These are phyloP conservation scores for Hondaea fermentalgiana DNA, from an alignment of 108 stramenopile species.

Conservation along the genomic window DNA sequence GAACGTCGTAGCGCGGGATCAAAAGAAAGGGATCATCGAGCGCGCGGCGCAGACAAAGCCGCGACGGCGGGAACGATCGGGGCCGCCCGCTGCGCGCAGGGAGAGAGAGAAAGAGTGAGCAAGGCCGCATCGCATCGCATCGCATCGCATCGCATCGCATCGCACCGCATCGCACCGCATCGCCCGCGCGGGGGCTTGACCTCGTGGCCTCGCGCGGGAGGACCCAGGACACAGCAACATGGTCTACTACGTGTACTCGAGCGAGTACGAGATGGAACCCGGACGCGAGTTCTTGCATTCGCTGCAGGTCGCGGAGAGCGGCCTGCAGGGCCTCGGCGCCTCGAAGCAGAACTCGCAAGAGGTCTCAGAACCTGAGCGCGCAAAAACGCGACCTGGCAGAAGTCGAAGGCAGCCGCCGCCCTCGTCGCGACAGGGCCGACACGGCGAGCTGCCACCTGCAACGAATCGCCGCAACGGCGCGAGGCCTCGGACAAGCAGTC, in stretches of 20 bases:
- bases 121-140: too few species aligned
- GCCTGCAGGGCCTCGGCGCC: neutral
- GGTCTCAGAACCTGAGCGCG: neutral
- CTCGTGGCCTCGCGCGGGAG: too few species aligned
- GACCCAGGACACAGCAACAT: neutral
- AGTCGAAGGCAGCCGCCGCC: neutral
- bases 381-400: neutral
- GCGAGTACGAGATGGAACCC: neutral
- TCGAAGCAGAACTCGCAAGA: neutral
- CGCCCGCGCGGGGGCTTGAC: too few species aligned
- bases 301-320: neutral
- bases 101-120: too few species aligned
- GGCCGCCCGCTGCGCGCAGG: too few species aligned
- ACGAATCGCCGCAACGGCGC: neutral
- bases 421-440: neutral
- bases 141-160: too few species aligned
- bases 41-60: too few species aligned
- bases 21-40: too few species aligned
- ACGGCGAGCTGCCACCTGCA: neutral
- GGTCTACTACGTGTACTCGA: slow-evolving; percentile 10
- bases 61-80: too few species aligned
- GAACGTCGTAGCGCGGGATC: too few species aligned
- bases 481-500: neutral
- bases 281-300: neutral
- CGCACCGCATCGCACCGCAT: too few species aligned